phyloP scores from a whole-genome alignment of 2,329 filamentous ascomycete genomes.

The Sordariomycetes sp. region DNA sequence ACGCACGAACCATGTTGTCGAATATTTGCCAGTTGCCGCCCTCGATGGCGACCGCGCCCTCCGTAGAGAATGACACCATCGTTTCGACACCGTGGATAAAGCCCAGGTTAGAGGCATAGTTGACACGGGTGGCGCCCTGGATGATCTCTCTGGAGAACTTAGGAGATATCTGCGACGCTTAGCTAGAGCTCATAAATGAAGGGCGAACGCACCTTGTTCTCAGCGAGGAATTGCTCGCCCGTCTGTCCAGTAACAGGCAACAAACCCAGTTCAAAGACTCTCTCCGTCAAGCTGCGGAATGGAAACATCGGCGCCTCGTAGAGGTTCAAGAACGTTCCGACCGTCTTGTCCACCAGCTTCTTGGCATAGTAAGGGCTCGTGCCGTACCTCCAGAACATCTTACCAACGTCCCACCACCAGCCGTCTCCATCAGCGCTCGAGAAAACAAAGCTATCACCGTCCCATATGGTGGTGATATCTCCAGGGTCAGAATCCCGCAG shows the following conservation, averaged over 20 bases:
- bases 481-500: conserved; percentile 20
- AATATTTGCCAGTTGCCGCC: conserved; percentile 97
- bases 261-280: conserved; percentile 59
- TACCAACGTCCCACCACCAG: conserved; percentile 72
- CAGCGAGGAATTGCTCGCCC: conserved; percentile 61
- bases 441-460: conserved; percentile 68
- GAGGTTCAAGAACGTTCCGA: conserved; percentile 67
- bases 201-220: conserved; percentile 51
- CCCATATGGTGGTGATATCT: conserved; percentile 69
- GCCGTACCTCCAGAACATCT: conserved; percentile 80
- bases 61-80: conserved; percentile 81
- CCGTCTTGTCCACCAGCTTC: conserved; percentile 59
- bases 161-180: conserved; percentile 40
- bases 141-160: conserved; percentile 72
- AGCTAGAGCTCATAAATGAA: not conserved
- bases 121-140: conserved; percentile 85
- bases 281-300: conserved; percentile 65
- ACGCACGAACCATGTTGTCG: conserved; percentile 62
- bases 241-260: conserved; percentile 57
- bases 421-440: conserved; percentile 48
- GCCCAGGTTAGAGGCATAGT: conserved; percentile 86
- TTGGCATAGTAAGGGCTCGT: conserved; percentile 65
- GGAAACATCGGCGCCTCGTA: conserved; percentile 81
- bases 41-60: conserved; percentile 67
- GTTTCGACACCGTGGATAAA: conserved; percentile 82